A percentile compares a stretch with the other conserved stretches of the same genome.
Evolutionary conservation across 345 rosid genomes (phyloP).

Genomic region (Rhizophora mangle): DNA sequence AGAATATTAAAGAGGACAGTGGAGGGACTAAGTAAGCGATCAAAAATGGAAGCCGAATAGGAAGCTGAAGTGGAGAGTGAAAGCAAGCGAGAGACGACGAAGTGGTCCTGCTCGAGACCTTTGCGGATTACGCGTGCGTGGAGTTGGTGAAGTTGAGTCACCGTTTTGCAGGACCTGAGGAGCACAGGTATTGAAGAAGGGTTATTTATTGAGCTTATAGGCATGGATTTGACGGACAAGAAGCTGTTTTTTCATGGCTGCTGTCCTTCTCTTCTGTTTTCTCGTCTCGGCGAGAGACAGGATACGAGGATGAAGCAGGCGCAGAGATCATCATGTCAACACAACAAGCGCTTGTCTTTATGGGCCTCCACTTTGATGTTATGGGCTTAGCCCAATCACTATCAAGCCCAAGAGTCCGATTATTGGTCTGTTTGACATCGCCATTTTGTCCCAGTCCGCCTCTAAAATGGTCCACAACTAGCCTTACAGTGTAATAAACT

Average conservation of each 20-base stretch:
- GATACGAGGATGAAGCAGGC: too few species aligned
- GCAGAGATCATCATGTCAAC: too few species aligned
- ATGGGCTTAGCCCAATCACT: too few species aligned
- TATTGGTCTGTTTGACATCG: too few species aligned
- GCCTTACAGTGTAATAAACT: too few species aligned
- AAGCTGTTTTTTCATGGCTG: conserved; percentile 2
- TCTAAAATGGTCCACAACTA: too few species aligned
- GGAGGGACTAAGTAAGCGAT: conserved; percentile 42
- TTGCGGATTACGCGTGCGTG: conserved; percentile 62
- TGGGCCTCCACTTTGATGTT: too few species aligned
- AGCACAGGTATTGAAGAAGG: conserved; percentile 51
- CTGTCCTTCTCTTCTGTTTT: neutral
- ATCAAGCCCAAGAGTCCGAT: too few species aligned
- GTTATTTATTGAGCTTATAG: conserved; percentile 7
- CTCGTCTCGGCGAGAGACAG: too few species aligned
- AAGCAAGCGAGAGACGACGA: conserved; percentile 45
- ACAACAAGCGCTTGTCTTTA: too few species aligned
- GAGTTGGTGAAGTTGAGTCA: conserved; percentile 49
- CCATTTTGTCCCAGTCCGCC: too few species aligned
- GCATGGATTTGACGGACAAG: conserved; percentile 8
- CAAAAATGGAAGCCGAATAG: conserved; percentile 48
- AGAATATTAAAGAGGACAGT: conserved; percentile 60
- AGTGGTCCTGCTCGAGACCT: conserved; percentile 75
- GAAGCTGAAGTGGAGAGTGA: conserved; percentile 36
- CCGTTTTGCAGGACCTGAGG: conserved; percentile 48